These are phyloP conservation scores for Graphiopsis chlorocephala DNA, from an alignment of 2,329 filamentous ascomycete genomes.

Conservation along the genomic window DNA sequence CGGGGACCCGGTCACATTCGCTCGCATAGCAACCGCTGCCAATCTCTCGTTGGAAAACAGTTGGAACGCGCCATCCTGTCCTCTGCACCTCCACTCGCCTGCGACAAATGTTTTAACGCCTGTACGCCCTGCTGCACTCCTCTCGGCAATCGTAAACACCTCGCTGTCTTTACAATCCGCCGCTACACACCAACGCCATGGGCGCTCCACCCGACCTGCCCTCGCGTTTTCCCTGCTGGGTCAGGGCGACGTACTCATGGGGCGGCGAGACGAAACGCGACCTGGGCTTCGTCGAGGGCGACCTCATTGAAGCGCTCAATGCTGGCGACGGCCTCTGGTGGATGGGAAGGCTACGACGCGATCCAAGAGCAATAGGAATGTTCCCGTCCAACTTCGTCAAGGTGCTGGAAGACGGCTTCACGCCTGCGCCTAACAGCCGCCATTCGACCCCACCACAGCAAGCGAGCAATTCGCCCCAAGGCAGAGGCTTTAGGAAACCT, in stretches of 20 bases:
- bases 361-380: conserved; percentile 83
- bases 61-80: not conserved
- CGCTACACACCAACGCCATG: conserved; percentile 10
- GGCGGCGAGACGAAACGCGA: conserved; percentile 73
- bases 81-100: not conserved
- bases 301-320: conserved; percentile 96
- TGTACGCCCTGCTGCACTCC: not conserved
- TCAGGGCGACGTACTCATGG: conserved; percentile 41
- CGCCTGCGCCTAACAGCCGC: conserved; percentile 63
- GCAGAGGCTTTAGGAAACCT: conserved; percentile 46
- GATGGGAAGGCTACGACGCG: conserved; percentile 87
- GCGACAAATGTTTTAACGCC: conserved; percentile 13
- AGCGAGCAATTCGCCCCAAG: conserved; percentile 54
- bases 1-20: conserved; percentile 2
- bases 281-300: conserved; percentile 93
- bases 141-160: not conserved
- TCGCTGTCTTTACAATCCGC: conserved; percentile 8
- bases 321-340: conserved; percentile 98
- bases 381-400: conserved; percentile 98
- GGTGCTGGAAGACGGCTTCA: conserved; percentile 79
- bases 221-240: conserved; percentile 40
- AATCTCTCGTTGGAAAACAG: conserved; percentile 2
- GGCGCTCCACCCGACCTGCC: conserved; percentile 25
- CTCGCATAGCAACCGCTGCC: conserved; percentile 11
- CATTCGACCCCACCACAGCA: conserved; percentile 49